These are phyloP conservation scores for Phialemoniopsis sp. DNA, from an alignment of 2,329 filamentous ascomycete genomes.

Conservation along the genomic window DNA sequence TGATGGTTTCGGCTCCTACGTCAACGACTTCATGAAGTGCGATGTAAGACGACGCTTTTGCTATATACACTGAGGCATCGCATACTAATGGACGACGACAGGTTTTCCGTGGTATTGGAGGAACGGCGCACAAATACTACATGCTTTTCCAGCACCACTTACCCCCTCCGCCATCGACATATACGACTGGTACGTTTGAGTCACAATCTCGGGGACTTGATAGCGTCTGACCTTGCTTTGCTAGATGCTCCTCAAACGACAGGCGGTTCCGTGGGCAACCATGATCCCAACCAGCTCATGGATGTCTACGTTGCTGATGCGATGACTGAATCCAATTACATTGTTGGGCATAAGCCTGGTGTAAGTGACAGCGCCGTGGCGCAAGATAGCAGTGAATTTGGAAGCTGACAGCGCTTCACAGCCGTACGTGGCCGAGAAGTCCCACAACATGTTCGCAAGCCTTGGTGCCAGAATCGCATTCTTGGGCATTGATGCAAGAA, in stretches of 20 bases:
- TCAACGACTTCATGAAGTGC: slow-evolving; percentile 89
- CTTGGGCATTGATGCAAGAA: slow-evolving; percentile 86
- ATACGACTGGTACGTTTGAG: slow-evolving; percentile 61
- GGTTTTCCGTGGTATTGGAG: slow-evolving; percentile 89
- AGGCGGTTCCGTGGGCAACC: slow-evolving; percentile 35
- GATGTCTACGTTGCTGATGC: slow-evolving; percentile 64
- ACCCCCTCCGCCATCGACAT: slow-evolving; percentile 79
- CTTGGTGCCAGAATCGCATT: slow-evolving; percentile 82
- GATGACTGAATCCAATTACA: slow-evolving; percentile 66
- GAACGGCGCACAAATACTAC: slow-evolving; percentile 95
- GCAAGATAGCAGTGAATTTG: neutral
- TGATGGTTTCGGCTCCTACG: slow-evolving; percentile 90
- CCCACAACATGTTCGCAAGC: slow-evolving; percentile 80
- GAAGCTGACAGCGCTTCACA: slow-evolving; percentile 44
- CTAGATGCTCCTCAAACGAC: slow-evolving; percentile 48
- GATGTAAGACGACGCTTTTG: slow-evolving; percentile 14
- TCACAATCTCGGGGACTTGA: slow-evolving; percentile 26
- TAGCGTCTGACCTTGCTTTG: slow-evolving; percentile 7
- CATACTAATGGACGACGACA: too few species aligned
- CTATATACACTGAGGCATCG: neutral
- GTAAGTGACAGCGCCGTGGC: slow-evolving; percentile 52
- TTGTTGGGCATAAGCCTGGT: slow-evolving; percentile 70
- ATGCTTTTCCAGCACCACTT: slow-evolving; percentile 96
- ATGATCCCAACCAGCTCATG: slow-evolving; percentile 69
- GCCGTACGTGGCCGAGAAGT: slow-evolving; percentile 86